Base-by-base conservation (phyloP, 768 basidiomycete species). In the Panaeolus cyanescens region DNA sequence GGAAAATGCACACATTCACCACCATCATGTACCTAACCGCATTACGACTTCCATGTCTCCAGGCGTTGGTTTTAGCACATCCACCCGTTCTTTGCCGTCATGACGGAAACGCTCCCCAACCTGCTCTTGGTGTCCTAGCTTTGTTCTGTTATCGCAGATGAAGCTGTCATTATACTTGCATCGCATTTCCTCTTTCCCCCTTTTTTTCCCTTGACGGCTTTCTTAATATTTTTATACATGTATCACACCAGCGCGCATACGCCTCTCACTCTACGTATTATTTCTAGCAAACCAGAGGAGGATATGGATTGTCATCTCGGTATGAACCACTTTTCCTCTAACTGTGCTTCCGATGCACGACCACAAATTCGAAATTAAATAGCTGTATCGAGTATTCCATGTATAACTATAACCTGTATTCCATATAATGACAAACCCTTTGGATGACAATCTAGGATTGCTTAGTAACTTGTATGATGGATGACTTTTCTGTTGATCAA, bases 1-100 rank as follows among this genome's bases (percentile, higher is more conserved):
- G 67, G 55, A 70, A 68, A 79, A 80, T 32, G 54, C 34, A 50
- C 61, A 58, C 12, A 28, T 50, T 50, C 45, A 25, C 9, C 45
- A 50, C 30, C 45, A 50, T 28, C 28, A 42, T 20, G n/a, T 28
- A 28, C 15, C 45, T 20, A 50, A 50, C 30, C 45, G 45, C 25
- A 50, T 50, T 13, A 30, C 45, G 17, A 25, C 19, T 4, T 30
- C 45, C 25, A 50, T 50, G 12, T 15, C 45, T 6, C 45, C 45
- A 6, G 22, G 22, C 4, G 45, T 42, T 42, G n/a, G 20, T 12
- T 58, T 58, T n/a, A 37, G n/a, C 28, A 20, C 37, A 32, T 31
- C 40, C 10, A 32, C 36, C 13, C 13, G 40, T 58, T 58, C 25
- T 8, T 39, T 32, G 37, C 30, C 34, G 6, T 39, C 19, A 15